Conservation (phyloP, 306 rosid species). For the Vigna hirtella region DNA sequence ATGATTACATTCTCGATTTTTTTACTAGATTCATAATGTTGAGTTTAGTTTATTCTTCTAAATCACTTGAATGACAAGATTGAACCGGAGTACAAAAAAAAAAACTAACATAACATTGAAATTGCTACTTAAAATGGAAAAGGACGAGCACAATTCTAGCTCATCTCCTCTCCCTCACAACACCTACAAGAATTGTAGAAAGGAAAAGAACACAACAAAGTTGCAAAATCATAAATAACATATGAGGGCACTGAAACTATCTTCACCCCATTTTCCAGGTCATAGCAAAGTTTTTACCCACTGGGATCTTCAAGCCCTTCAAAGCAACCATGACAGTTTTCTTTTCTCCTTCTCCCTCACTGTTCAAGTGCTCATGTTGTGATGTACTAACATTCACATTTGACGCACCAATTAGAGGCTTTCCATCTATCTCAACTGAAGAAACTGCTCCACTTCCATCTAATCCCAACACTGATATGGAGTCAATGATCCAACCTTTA, state of each 20-base stretch:
- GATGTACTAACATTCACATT: slow-evolving; percentile 49
- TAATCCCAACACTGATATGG: slow-evolving; percentile 76
- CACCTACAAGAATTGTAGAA: slow-evolving; percentile 14
- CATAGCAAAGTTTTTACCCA: slow-evolving; percentile 82
- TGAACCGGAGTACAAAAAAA: neutral
- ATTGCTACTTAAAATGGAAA: slow-evolving; percentile 47
- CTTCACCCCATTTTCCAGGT: slow-evolving; percentile 82
- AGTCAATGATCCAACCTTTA: slow-evolving; percentile 74
- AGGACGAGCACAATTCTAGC: slow-evolving; percentile 57
- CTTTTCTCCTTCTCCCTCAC: slow-evolving; percentile 53
- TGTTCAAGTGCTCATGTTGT: slow-evolving; percentile 53
- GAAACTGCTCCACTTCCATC: slow-evolving; percentile 58
- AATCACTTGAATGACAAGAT: slow-evolving; percentile 21
- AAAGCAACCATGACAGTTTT: slow-evolving; percentile 70
- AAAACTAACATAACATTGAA: neutral
- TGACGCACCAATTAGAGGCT: slow-evolving; percentile 42
- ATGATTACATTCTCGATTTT: neutral
- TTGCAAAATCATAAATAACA: slow-evolving; percentile 8
- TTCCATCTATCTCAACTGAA: slow-evolving; percentile 67
- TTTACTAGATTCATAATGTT: neutral
- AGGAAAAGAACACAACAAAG: slow-evolving; percentile 21
- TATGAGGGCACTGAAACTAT: slow-evolving; percentile 36
- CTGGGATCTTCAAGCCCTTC: slow-evolving; percentile 67
- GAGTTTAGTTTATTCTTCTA: slow-evolving; percentile 22
- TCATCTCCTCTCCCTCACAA: slow-evolving; percentile 60